Evolutionary conservation across 2,329 filamentous ascomycete species (phyloP).

Genomic region (Sclerotinia glacialis): DNA sequence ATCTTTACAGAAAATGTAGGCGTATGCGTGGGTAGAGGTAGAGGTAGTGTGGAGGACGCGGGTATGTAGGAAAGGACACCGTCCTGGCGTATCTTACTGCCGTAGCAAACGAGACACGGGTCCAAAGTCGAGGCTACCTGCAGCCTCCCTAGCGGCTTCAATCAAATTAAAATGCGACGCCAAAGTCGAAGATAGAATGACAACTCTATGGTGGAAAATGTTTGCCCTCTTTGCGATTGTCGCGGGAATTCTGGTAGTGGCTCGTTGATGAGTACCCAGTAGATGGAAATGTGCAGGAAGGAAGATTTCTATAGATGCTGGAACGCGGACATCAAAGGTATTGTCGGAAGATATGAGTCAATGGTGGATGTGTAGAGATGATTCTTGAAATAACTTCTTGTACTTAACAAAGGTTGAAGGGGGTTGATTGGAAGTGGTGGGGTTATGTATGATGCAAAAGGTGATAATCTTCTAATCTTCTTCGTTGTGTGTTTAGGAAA

Average conservation of each 20-base stretch:
- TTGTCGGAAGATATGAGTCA: conserved; percentile 30
- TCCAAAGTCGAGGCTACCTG: conserved; percentile 35
- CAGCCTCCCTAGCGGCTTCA: conserved; percentile 36
- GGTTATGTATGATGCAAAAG: conserved; percentile 16
- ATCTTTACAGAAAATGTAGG: neutral
- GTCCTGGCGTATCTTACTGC: conserved; percentile 4
- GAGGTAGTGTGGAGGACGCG: neutral
- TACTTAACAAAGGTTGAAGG: conserved; percentile 32
- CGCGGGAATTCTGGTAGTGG: conserved; percentile 29
- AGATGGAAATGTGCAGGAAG: conserved; percentile 24
- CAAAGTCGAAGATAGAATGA: conserved; percentile 24
- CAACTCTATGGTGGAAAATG: conserved; percentile 2
- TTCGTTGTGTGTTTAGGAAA: conserved; percentile 13
- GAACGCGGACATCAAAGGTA: conserved; percentile 17
- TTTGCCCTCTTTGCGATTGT: conserved; percentile 22
- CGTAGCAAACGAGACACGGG: conserved; percentile 12
- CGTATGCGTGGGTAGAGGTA: neutral
- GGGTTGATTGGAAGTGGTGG: conserved; percentile 19
- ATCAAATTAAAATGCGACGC: conserved; percentile 23
- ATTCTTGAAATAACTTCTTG: conserved; percentile 33
- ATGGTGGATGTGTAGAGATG: conserved; percentile 28
- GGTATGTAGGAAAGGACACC: neutral
- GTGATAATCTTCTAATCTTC: neutral
- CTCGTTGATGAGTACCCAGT: conserved; percentile 21
- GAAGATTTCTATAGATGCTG: conserved; percentile 28